Conservation (phyloP, 768 basidiomycete species). For the Mycena pura region DNA sequence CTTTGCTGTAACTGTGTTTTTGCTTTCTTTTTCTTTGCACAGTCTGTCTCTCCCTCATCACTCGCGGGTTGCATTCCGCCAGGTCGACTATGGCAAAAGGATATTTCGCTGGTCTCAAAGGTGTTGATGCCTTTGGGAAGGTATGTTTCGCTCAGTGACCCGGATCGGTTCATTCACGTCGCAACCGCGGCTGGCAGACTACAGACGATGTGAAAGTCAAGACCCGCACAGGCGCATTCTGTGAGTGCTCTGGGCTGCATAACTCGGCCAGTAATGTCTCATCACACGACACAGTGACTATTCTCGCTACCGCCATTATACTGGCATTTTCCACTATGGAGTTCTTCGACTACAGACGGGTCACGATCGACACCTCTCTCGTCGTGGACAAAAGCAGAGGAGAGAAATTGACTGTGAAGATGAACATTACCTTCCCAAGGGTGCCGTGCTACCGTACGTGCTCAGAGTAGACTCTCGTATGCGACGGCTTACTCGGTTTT, state of each 20-base stretch:
- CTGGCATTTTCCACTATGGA: constrained; percentile 91
- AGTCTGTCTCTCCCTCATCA: constrained; percentile 29
- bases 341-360: constrained; percentile 91
- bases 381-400: constrained; percentile 95
- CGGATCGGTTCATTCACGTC: not conserved
- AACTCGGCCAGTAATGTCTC: not conserved
- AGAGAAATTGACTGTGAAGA: constrained; percentile 88
- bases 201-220: constrained; percentile 99
- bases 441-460: constrained; percentile 95
- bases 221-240: constrained; percentile 90
- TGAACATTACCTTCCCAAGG: constrained; percentile 95
- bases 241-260: constrained; percentile 52
- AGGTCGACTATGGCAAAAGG: constrained; percentile 75
- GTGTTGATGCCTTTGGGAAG: constrained; percentile 99
- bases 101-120: constrained; percentile 78
- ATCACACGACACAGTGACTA: constrained; percentile 69
- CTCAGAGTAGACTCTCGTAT: constrained; percentile 14
- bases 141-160: constrained; percentile 48
- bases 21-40: constrained; percentile 29
- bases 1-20: constrained; percentile 23
- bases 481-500: not conserved
- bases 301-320: constrained; percentile 92
- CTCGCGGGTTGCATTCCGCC: constrained; percentile 43
- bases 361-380: constrained; percentile 89
- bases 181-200: constrained; percentile 76